Evolutionary conservation across 176 grass and related monocot species (phyloP), one percentile per base, ranked within the genome.

Genomic region (Eleusine coracana): DNA sequence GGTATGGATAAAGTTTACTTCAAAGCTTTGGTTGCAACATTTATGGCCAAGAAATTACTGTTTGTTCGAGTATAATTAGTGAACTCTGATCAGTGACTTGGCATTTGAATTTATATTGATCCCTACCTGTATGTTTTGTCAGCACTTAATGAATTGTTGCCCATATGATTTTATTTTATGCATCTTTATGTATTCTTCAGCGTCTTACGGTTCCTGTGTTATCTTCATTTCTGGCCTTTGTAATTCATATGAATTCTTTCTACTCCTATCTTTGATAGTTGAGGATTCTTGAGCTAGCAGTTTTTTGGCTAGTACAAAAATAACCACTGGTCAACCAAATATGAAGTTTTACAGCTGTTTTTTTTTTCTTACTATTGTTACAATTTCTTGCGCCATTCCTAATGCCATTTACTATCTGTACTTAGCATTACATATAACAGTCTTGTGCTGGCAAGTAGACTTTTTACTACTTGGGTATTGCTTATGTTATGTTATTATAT

Each of bases 1-100:
- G 73, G 67, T 73, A 77, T 73, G 73, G 50, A 90, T 73, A 77
- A 28, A 78, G 9, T 38, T 72, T 59, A 46, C 23, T 49, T 5
- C 67, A 3, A 48, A 73, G 83, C 41, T 66, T 41, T 31, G 38
- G 51, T 80, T 65, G 5, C 10, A 38, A 63, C 39, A 77, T 82
- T 14, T 82, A 31, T 77, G 66, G 51, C 51, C 23, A 10, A 81
- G 77, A 85, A 31, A 14, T 18, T 80, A 3, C 36, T 25, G 18
- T 66, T 14, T 82, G 72, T 71, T 81, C 72, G 27, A 46, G 2
- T 66, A 2, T 25, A 64, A 69, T 73, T 89, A 58, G 38, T 40
- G 65, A 29, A 29, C 44, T 77, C 29, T 70, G 44, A 37, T 46
- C 25, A 37, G 27, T 31, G 60, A 55, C 4, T 74, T 31, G 14